Base-by-base conservation (phyloP, 202 grass and related monocot species). In the Brachypodium distachyon region DNA sequence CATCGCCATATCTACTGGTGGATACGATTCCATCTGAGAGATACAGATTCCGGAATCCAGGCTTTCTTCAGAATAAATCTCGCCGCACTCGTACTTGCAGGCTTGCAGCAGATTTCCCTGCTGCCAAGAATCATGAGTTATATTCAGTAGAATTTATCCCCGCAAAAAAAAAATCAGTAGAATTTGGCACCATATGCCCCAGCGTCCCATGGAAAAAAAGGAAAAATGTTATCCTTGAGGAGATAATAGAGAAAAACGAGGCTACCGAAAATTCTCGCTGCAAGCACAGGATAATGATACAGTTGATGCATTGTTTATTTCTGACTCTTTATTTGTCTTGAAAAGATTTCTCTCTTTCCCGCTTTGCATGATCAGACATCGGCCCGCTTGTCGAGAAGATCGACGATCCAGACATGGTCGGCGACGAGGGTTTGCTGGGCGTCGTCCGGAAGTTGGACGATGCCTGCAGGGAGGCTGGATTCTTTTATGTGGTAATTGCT, bases 401-500 rank as follows among this genome's bases (percentile, higher is more conserved):
- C 61, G 91, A 98, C 83, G 82, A 92, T 69, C 85, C 85, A 5
- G 67, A 8, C 23, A 84, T 81, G 84, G 53, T 26, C 48, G 56
- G 48, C 29, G 80, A 88, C 47, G 58, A 72, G 77, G 89, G 85
- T 64, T 12, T 98, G 29, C n/a, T 87, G 7, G 48, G 89, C 51
- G 85, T 95, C 33, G 74, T 92, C 72, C 71, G 87, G 18, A 51
- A 74, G 82, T 78, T 95, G 82, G 85, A 90, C 51, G 18, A 90
- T 9, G 89, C 91, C 57, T 98, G 95, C 26, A 98, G 77, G 79
- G 77, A 90, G 17, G 85, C 89, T 27, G 91, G 95, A 27, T 98
- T 98, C 77, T 95, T 98, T 70, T 98, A 98, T 90, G 95, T 98
- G 95, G 95, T 95, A 95, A 86, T 29, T 59, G 7, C 51, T 85